A percentile compares a stretch with the other conserved stretches of the same genome.
Conservation (phyloP, 345 rosid genomes). For the Excoecaria agallocha region DNA sequence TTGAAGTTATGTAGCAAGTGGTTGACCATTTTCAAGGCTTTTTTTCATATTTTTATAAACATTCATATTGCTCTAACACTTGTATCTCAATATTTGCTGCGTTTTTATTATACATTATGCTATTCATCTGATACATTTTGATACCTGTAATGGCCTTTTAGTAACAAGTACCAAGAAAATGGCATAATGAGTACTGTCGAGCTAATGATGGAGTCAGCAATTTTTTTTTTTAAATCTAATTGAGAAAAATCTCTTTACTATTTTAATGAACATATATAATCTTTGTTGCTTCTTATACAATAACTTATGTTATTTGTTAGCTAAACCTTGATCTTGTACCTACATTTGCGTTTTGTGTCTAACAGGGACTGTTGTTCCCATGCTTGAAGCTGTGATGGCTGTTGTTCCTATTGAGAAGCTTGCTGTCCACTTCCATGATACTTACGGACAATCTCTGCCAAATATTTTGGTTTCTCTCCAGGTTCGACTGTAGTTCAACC, state of each 20-base stretch:
- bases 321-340: too few species aligned
- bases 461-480: slow-evolving; percentile 82
- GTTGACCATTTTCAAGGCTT: too few species aligned
- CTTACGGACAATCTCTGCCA: slow-evolving; percentile 91
- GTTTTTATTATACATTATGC: too few species aligned
- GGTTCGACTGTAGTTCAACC: slow-evolving; percentile 13
- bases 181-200: neutral
- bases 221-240: neutral
- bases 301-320: neutral
- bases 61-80: too few species aligned
- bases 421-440: slow-evolving; percentile 94
- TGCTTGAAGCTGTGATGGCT: slow-evolving; percentile 81
- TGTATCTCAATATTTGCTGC: too few species aligned
- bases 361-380: slow-evolving; percentile 74
- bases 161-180: neutral
- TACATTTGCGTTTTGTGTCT: slow-evolving; percentile 5
- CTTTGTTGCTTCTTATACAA: neutral
- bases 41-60: neutral
- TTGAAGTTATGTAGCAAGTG: neutral
- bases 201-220: neutral
- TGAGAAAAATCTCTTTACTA: neutral
- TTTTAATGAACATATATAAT: neutral
- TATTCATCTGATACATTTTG: neutral
- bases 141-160: neutral
- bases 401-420: slow-evolving; percentile 73